A percentile compares a stretch with the other conserved stretches of the same genome.
Conservation (phyloP, 2,329 filamentous ascomycete genomes). For the Biscogniauxia mediterranea region DNA sequence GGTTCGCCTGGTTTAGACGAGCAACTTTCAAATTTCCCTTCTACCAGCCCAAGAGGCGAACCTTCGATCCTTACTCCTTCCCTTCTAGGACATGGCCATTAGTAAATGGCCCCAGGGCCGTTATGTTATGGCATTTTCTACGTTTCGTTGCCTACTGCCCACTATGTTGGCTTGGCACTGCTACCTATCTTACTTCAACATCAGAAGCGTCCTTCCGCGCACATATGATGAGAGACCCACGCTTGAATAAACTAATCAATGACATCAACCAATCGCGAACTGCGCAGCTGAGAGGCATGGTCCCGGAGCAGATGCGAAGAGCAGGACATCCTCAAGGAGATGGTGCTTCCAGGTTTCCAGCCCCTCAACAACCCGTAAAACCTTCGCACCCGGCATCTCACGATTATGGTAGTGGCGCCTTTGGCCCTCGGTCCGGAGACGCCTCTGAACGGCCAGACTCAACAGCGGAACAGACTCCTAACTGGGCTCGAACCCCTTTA, state of each 20-base stretch:
- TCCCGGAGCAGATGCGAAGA: not conserved
- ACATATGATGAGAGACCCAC: slow-evolving; percentile 29
- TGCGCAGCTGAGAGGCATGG: not conserved
- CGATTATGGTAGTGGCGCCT: slow-evolving; percentile 6
- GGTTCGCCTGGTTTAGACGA: slow-evolving; percentile 30
- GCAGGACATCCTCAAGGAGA: slow-evolving; percentile 4
- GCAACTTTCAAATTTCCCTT: slow-evolving; percentile 41
- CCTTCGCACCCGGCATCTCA: not conserved
- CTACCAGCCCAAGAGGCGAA: slow-evolving; percentile 34
- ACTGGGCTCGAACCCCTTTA: slow-evolving; percentile 9
- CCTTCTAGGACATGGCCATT: slow-evolving; percentile 23
- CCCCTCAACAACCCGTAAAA: not conserved
- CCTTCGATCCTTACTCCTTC: slow-evolving; percentile 33
- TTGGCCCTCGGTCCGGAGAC: slow-evolving; percentile 2
- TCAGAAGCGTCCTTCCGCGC: slow-evolving; percentile 23
- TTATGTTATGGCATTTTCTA: slow-evolving; percentile 35
- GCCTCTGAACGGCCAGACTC: slow-evolving; percentile 2
- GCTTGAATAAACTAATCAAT: slow-evolving; percentile 19
- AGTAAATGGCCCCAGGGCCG: slow-evolving; percentile 28
- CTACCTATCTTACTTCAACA: slow-evolving; percentile 32
- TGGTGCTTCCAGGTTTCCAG: not conserved
- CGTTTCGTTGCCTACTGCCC: slow-evolving; percentile 37
- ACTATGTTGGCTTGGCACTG: slow-evolving; percentile 23
- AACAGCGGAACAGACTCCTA: slow-evolving; percentile 1
- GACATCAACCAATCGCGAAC: slow-evolving; percentile 19